Conservation (phyloP, 2,329 filamentous ascomycete genomes). For the Arthroderma uncinatum region DNA sequence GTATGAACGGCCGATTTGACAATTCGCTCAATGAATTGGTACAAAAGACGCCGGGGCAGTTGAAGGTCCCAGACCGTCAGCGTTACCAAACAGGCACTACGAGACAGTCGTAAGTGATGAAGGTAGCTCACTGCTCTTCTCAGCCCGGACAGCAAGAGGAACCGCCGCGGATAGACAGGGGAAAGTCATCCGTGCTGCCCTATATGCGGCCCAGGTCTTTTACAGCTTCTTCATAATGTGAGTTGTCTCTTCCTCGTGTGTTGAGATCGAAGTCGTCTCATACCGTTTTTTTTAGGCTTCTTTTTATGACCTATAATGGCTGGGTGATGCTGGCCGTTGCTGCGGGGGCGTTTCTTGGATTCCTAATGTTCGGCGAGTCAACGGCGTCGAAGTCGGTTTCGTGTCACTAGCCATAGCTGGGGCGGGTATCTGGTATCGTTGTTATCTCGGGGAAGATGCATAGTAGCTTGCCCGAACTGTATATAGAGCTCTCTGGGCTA, state of each 20-base stretch:
- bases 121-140: conserved; percentile 58
- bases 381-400: conserved; percentile 73
- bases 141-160: conserved; percentile 58
- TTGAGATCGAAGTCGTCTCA: background rate
- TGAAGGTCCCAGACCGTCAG: background rate
- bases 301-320: conserved; percentile 99
- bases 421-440: background rate
- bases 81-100: background rate
- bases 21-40: background rate
- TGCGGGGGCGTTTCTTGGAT: conserved; percentile 79
- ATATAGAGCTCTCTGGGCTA: too few species aligned
- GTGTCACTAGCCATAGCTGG: conserved; percentile 55
- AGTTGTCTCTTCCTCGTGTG: conserved; percentile 36
- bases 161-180: conserved; percentile 51
- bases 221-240: conserved; percentile 99
- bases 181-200: conserved; percentile 64
- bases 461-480: background rate
- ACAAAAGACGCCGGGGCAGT: conserved; percentile 5
- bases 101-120: conserved; percentile 24
- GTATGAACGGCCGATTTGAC: conserved; percentile 3
- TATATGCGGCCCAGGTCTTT: conserved; percentile 92
- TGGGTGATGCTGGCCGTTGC: conserved; percentile 92
- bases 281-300: conserved; percentile 50
- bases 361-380: conserved; percentile 64
- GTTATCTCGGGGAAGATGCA: background rate